Percentiles rank a stretch among this genome's conserved stretches.
Evolutionary conservation across 371 early-diverging fungal species (phyloP).

Genomic region (Blakeslea trispora): DNA sequence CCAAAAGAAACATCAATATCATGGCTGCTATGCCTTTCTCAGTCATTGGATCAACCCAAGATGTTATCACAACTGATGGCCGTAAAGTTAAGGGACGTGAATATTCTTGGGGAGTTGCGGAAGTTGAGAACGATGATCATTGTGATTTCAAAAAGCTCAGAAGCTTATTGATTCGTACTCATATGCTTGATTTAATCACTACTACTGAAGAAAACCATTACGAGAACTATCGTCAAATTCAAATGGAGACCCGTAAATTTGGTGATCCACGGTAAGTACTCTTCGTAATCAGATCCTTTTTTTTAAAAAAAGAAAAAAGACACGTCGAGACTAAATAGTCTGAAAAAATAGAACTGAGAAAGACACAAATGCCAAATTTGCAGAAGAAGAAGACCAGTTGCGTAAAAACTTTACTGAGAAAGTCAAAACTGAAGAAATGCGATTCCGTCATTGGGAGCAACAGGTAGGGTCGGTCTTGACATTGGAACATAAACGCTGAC

Average conservation of each 20-base stretch:
- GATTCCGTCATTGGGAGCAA: slow-evolving; percentile 97
- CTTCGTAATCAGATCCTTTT: too few relatives aligned
- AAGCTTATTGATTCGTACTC: slow-evolving; percentile 85
- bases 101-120: slow-evolving; percentile 94
- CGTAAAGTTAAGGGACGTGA: slow-evolving; percentile 82
- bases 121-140: slow-evolving; percentile 87
- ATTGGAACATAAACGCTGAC: too few relatives aligned
- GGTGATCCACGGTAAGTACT: slow-evolving; percentile 75
- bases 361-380: slow-evolving; percentile 86
- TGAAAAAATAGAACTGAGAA: slow-evolving; percentile 53
- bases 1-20: slow-evolving; percentile 76
- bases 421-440: slow-evolving; percentile 89
- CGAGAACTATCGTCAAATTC: slow-evolving; percentile 81
- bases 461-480: slow-evolving; percentile 39
- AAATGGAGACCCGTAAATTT: slow-evolving; percentile 82
- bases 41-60: slow-evolving; percentile 87
- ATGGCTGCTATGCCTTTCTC: slow-evolving; percentile 94
- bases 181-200: slow-evolving; percentile 91
- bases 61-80: slow-evolving; percentile 74
- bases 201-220: slow-evolving; percentile 91
- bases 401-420: slow-evolving; percentile 93
- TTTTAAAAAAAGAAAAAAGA: slow-evolving; percentile 10
- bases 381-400: slow-evolving; percentile 92
- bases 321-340: slow-evolving; percentile 28
- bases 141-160: slow-evolving; percentile 95